A percentile compares a stretch with the other conserved stretches of the same genome.
These are phyloP conservation scores for Loxodes magnus DNA, from an alignment of 73 alveolate genomes.

Conservation along the genomic window DNA sequence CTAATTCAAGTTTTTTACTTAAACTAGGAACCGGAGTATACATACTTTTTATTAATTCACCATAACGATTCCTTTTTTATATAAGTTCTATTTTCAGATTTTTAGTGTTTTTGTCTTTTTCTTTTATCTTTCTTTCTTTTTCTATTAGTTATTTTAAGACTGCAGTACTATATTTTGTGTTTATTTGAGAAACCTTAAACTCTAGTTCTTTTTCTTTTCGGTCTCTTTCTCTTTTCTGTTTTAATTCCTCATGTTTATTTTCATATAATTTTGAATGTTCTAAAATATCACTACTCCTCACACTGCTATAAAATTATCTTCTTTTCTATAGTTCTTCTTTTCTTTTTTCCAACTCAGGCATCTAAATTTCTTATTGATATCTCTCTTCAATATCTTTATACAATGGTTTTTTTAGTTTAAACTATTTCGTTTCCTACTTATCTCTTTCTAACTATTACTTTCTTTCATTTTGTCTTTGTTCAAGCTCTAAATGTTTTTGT, in stretches of 20 bases:
- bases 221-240: slow-evolving; percentile 2
- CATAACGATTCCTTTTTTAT: neutral
- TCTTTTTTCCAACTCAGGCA: slow-evolving; percentile 29
- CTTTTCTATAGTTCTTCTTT: slow-evolving; percentile 11
- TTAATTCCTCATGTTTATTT: slow-evolving; percentile 8
- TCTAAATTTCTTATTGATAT: slow-evolving; percentile 4
- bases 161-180: neutral
- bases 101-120: neutral
- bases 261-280: slow-evolving; percentile 21
- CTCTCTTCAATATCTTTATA: slow-evolving; percentile 9
- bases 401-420: slow-evolving; percentile 16
- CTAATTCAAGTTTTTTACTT: slow-evolving; percentile 2
- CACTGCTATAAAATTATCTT: too few species aligned
- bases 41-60: slow-evolving; percentile 1
- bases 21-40: neutral
- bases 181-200: neutral
- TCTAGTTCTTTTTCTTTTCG: slow-evolving; percentile 1
- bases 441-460: neutral
- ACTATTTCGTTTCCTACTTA: too few species aligned
- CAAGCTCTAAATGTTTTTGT: neutral
- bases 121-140: slow-evolving; percentile 14
- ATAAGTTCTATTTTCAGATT: neutral
- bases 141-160: neutral
- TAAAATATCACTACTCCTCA: slow-evolving; percentile 10
- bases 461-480: neutral